A percentile compares a stretch with the other conserved stretches of the same genome.
Conservation (phyloP, 192 early-diverging fungal species). For the Gryganskiella cystojenkinii region DNA sequence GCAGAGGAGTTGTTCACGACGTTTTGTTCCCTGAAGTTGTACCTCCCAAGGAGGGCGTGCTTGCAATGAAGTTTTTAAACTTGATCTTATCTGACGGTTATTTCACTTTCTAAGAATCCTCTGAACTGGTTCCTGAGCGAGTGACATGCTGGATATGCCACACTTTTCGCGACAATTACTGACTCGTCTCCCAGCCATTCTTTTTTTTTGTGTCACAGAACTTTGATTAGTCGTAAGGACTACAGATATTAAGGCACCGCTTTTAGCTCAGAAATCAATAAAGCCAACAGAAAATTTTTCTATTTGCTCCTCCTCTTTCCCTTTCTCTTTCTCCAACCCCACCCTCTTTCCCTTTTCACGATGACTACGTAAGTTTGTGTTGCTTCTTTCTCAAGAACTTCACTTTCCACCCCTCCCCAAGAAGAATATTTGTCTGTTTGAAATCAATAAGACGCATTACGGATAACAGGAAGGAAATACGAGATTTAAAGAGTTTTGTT, state of each 20-base stretch:
- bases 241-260: slow-evolving; percentile 5
- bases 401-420: not conserved
- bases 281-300: not conserved
- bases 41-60: slow-evolving; percentile 9
- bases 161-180: too few relatives aligned
- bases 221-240: not conserved
- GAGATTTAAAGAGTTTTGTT: not conserved
- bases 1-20: too few relatives aligned
- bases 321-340: not conserved
- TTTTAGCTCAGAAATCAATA: not conserved
- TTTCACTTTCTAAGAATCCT: slow-evolving; percentile 34
- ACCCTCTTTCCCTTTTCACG: not conserved
- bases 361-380: slow-evolving; percentile 28
- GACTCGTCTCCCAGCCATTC: too few relatives aligned
- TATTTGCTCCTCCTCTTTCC: not conserved
- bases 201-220: not conserved
- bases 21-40: not conserved
- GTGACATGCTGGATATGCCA: not conserved
- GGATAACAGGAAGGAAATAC: slow-evolving; percentile 42
- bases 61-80: slow-evolving; percentile 46
- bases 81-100: slow-evolving; percentile 57
- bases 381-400: not conserved
- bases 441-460: too few relatives aligned
- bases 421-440: too few relatives aligned
- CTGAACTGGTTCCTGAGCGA: not conserved